A percentile compares a stretch with the other conserved stretches of the same genome.
phyloP scores from a whole-genome alignment of 371 early-diverging fungal genomes.

The Apophysomyces ossiformis region DNA sequence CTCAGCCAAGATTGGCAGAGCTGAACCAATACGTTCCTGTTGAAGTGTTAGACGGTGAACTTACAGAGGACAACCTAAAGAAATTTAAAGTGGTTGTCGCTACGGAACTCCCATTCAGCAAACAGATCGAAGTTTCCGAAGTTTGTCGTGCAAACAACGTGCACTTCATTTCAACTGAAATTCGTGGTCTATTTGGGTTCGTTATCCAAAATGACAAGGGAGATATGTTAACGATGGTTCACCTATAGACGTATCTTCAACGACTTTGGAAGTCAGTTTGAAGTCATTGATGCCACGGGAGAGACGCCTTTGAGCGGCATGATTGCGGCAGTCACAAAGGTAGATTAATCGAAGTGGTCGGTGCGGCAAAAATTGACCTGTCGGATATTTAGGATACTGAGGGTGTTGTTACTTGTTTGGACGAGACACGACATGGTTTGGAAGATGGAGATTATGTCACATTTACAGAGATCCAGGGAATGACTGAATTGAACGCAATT shows the following conservation, averaged over 20 bases:
- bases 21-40: slow-evolving; percentile 99
- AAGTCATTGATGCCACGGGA: slow-evolving; percentile 92
- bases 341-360: slow-evolving; percentile 21
- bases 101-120: slow-evolving; percentile 77
- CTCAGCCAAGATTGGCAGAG: slow-evolving; percentile 88
- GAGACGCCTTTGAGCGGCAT: slow-evolving; percentile 95
- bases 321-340: slow-evolving; percentile 86
- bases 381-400: slow-evolving; percentile 63
- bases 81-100: slow-evolving; percentile 90
- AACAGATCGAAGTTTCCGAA: slow-evolving; percentile 91
- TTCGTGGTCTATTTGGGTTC: slow-evolving; percentile 95
- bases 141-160: slow-evolving; percentile 85
- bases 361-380: background rate
- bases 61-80: slow-evolving; percentile 72
- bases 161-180: slow-evolving; percentile 93
- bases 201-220: background rate
- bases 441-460: slow-evolving; percentile 97
- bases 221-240: background rate
- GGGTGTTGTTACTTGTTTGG: slow-evolving; percentile 94
- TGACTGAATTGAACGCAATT: slow-evolving; percentile 85
- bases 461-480: slow-evolving; percentile 93
- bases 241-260: slow-evolving; percentile 78
- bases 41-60: slow-evolving; percentile 76
- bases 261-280: slow-evolving; percentile 96
- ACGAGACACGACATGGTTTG: slow-evolving; percentile 95